Evolutionary conservation across 352 stramenopile genomes (phyloP).

Genomic region (Phytophthora meadii): DNA sequence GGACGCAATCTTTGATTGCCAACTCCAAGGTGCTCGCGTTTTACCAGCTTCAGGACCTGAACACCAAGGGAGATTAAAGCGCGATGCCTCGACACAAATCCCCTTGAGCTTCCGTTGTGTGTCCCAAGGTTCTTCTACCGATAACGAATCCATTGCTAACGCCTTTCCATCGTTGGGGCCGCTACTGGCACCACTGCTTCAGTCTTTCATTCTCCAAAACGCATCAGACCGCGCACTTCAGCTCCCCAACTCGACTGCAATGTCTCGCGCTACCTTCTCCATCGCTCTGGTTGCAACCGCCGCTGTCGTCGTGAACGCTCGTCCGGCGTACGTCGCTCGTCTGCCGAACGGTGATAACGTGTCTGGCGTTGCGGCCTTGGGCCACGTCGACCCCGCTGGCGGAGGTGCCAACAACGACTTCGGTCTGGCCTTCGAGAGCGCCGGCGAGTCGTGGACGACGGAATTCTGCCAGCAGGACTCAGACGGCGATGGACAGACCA

Average conservation of each 20-base stretch:
- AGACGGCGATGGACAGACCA: slow-evolving; percentile 84
- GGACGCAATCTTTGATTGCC: slow-evolving; percentile 13
- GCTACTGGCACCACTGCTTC: background rate
- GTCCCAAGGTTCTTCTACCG: slow-evolving; percentile 21
- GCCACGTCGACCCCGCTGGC: slow-evolving; percentile 37
- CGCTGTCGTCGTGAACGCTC: slow-evolving; percentile 28
- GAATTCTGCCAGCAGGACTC: slow-evolving; percentile 70
- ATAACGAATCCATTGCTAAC: slow-evolving; percentile 13
- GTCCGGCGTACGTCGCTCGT: slow-evolving; percentile 28
- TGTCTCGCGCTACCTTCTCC: slow-evolving; percentile 23
- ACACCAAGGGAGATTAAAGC: slow-evolving; percentile 19
- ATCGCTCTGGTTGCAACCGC: slow-evolving; percentile 24
- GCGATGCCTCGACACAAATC: slow-evolving; percentile 19
- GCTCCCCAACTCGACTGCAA: slow-evolving; percentile 1
- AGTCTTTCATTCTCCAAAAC: slow-evolving; percentile 20
- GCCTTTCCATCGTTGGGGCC: background rate
- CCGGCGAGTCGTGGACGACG: slow-evolving; percentile 34
- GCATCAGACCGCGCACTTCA: slow-evolving; percentile 6
- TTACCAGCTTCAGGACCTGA: background rate
- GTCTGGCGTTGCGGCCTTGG: slow-evolving; percentile 37
- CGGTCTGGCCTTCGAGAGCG: slow-evolving; percentile 14
- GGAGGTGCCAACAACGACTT: slow-evolving; percentile 45
- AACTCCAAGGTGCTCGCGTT: background rate
- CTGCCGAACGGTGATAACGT: slow-evolving; percentile 48
- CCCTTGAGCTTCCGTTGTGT: slow-evolving; percentile 9